phyloP scores from a whole-genome alignment of 2,329 filamentous ascomycete species.

The Colletotrichum musae region DNA sequence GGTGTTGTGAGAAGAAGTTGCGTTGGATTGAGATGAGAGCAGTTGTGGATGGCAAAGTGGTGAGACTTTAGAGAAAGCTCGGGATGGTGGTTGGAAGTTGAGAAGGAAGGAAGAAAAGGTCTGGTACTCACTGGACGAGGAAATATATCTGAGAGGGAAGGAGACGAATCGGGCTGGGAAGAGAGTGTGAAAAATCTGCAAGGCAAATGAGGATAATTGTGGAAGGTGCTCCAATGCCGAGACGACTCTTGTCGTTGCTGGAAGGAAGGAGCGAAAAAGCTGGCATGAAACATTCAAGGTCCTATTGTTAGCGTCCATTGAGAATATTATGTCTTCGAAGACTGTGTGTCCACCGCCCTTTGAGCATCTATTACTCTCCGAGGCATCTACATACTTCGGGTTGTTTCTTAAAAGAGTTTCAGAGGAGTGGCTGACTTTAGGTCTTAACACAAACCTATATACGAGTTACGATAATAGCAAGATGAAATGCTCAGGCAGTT shows the following conservation, averaged over 20 bases:
- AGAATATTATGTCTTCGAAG: too few species aligned
- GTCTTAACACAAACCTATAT: too few species aligned
- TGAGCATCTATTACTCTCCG: too few species aligned
- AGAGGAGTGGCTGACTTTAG: too few species aligned
- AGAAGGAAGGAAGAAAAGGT: not conserved
- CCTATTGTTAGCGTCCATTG: not conserved
- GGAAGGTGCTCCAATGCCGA: not conserved
- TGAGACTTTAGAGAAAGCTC: not conserved
- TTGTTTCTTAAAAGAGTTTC: too few species aligned
- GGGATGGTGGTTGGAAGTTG: not conserved
- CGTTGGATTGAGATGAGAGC: not conserved
- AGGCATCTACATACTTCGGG: too few species aligned
- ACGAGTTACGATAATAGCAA: too few species aligned
- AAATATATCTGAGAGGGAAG: not conserved
- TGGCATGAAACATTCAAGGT: too few species aligned
- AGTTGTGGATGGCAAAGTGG: not conserved
- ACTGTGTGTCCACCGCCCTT: too few species aligned
- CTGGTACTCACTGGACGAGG: not conserved
- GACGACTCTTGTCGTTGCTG: not conserved
- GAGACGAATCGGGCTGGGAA: not conserved
- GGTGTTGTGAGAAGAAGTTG: not conserved
- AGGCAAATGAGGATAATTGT: not conserved
- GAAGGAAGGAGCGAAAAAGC: not conserved
- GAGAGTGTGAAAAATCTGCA: not conserved
- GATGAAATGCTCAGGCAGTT: too few species aligned